A percentile compares a stretch with the other conserved stretches of the same genome.
phyloP scores from a whole-genome alignment of 495 filamentous ascomycete genomes.

The Evansstolkia leycettana region DNA sequence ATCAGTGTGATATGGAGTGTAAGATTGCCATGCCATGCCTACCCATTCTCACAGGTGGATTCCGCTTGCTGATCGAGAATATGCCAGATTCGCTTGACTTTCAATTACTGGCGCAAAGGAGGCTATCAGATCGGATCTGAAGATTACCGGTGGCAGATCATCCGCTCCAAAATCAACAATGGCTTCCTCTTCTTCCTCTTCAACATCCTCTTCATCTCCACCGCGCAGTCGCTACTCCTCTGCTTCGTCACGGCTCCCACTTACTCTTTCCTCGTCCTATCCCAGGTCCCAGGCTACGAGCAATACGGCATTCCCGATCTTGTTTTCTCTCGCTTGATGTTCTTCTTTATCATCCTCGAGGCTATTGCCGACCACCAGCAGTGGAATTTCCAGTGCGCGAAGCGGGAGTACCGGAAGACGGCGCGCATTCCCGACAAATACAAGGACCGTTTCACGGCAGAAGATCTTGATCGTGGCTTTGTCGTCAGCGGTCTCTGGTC shows the following conservation, averaged over 20 bases:
- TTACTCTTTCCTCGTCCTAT: slow-evolving; percentile 61
- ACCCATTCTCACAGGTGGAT: not conserved
- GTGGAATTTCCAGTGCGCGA: slow-evolving; percentile 82
- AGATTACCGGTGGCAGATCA: slow-evolving; percentile 79
- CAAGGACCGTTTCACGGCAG: slow-evolving; percentile 37
- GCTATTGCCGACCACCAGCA: slow-evolving; percentile 85
- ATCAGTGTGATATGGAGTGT: slow-evolving; percentile 75
- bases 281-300: slow-evolving; percentile 26
- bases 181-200: slow-evolving; percentile 61
- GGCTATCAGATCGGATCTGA: slow-evolving; percentile 80
- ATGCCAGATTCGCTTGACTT: slow-evolving; percentile 62
- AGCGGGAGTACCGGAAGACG: slow-evolving; percentile 56
- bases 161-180: slow-evolving; percentile 38
- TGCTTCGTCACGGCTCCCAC: slow-evolving; percentile 66
- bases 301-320: slow-evolving; percentile 48
- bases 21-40: slow-evolving; percentile 19
- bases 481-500: slow-evolving; percentile 75
- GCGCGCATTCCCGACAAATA: slow-evolving; percentile 49
- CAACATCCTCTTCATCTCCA: slow-evolving; percentile 78
- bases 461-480: slow-evolving; percentile 88
- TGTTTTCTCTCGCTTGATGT: slow-evolving; percentile 50
- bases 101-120: slow-evolving; percentile 95
- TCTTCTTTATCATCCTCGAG: slow-evolving; percentile 62
- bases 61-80: slow-evolving; percentile 3
- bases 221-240: slow-evolving; percentile 60